A percentile compares a stretch with the other conserved stretches of the same genome.
phyloP scores from a whole-genome alignment of 2,329 filamentous ascomycete genomes.

The Trichoderma sp. region DNA sequence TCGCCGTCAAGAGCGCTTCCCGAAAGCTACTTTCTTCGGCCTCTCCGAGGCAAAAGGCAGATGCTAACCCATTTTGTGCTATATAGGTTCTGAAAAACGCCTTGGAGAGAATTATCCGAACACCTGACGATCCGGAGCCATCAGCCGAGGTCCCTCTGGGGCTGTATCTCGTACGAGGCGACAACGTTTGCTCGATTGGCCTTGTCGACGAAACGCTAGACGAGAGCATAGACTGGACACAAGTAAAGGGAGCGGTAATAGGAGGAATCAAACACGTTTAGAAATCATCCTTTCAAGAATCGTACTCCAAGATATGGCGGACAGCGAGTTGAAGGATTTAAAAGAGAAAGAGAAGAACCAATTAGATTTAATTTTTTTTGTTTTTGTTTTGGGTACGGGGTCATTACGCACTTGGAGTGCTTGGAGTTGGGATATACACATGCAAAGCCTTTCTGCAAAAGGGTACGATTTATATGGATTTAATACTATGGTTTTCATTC shows the following conservation, averaged over 20 bases:
- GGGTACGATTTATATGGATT: constrained; percentile 28
- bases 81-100: constrained; percentile 74
- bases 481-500: constrained; percentile 4
- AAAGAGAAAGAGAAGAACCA: neutral
- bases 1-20: neutral
- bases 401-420: neutral
- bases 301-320: neutral
- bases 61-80: constrained; percentile 27
- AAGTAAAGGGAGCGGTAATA: constrained; percentile 83
- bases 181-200: constrained; percentile 90
- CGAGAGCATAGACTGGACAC: constrained; percentile 85
- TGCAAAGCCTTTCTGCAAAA: constrained; percentile 18
- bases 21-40: neutral
- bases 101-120: constrained; percentile 86
- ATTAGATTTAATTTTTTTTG: neutral
- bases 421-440: constrained; percentile 14
- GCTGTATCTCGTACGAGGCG: constrained; percentile 87
- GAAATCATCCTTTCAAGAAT: constrained; percentile 31
- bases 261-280: constrained; percentile 78
- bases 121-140: constrained; percentile 77
- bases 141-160: constrained; percentile 82
- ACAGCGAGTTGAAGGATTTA: neutral
- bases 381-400: constrained; percentile 5
- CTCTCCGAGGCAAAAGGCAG: neutral
- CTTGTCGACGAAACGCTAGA: constrained; percentile 89